Evolutionary conservation across 441 rosid genomes (phyloP).

Genomic region (Euphorbia schlechtendalii): DNA sequence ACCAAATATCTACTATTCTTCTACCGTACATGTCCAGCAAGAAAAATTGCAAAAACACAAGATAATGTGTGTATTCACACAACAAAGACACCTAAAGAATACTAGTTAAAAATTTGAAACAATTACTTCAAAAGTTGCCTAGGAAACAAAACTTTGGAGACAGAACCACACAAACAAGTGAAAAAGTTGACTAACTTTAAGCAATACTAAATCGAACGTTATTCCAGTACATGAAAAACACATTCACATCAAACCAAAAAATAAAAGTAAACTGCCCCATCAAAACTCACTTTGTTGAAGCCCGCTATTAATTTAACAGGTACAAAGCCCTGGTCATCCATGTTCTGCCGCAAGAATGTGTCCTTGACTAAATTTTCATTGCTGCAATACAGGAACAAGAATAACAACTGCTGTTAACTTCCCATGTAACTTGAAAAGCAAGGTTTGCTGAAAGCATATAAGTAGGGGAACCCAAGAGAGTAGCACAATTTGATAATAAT

Average conservation of each 20-base stretch:
- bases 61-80: background rate
- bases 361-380: conserved; percentile 72
- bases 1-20: background rate
- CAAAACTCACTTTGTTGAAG: conserved; percentile 64
- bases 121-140: background rate
- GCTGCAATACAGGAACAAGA: conserved; percentile 45
- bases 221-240: conserved; percentile 17
- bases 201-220: background rate
- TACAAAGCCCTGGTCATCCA: conserved; percentile 95
- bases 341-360: conserved; percentile 65
- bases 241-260: conserved; percentile 4
- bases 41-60: background rate
- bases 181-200: background rate
- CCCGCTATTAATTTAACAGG: conserved; percentile 61
- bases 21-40: background rate
- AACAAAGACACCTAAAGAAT: background rate
- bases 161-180: background rate
- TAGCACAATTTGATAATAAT: conserved; percentile 16
- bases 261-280: conserved; percentile 8
- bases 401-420: conserved; percentile 26
- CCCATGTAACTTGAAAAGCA: conserved; percentile 11
- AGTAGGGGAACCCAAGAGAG: conserved; percentile 6
- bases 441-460: conserved; percentile 6
- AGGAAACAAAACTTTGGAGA: background rate
- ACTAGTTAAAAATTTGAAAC: background rate